Evolutionary conservation across 441 rosid genomes (phyloP).

Genomic region (Biscutella laevigata): DNA sequence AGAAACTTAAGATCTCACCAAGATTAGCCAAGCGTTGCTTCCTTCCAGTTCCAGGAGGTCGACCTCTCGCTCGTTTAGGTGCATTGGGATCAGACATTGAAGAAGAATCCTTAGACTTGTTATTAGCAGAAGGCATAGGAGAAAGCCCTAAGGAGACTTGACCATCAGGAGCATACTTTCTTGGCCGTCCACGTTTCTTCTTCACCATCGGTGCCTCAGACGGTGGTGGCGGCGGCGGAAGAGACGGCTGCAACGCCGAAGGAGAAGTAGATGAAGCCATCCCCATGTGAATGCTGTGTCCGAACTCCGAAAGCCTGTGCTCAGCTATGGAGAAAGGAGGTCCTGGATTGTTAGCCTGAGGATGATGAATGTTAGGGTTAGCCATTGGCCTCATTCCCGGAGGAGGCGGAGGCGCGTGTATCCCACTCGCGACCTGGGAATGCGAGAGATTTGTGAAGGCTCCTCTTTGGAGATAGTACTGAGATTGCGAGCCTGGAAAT

Average conservation of each 20-base stretch:
- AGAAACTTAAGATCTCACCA: slow-evolving; percentile 43
- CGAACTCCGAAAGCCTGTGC: slow-evolving; percentile 45
- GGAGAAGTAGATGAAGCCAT: slow-evolving; percentile 46
- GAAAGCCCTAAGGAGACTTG: slow-evolving; percentile 84
- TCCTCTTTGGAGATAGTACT: slow-evolving; percentile 80
- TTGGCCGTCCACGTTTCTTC: slow-evolving; percentile 97
- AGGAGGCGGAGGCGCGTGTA: slow-evolving; percentile 38
- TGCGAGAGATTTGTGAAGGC: slow-evolving; percentile 46
- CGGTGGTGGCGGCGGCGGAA: slow-evolving; percentile 7
- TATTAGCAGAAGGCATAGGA: slow-evolving; percentile 45
- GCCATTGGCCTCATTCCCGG: slow-evolving; percentile 52
- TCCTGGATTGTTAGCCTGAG: slow-evolving; percentile 45
- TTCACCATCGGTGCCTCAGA: slow-evolving; percentile 28
- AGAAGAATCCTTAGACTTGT: slow-evolving; percentile 25
- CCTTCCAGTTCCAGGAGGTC: slow-evolving; percentile 96
- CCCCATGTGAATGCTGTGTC: slow-evolving; percentile 50
- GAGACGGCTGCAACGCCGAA: slow-evolving; percentile 34
- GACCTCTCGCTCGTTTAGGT: slow-evolving; percentile 62
- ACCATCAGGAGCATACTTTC: slow-evolving; percentile 84
- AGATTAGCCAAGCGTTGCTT: slow-evolving; percentile 83
- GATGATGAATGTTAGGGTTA: slow-evolving; percentile 36
- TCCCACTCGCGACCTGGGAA: slow-evolving; percentile 43
- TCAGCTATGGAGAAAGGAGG: slow-evolving; percentile 44
- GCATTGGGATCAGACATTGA: slow-evolving; percentile 41
- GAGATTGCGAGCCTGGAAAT: slow-evolving; percentile 71